Conservation (phyloP, 805 yeast species). For the Torulaspora indica region DNA sequence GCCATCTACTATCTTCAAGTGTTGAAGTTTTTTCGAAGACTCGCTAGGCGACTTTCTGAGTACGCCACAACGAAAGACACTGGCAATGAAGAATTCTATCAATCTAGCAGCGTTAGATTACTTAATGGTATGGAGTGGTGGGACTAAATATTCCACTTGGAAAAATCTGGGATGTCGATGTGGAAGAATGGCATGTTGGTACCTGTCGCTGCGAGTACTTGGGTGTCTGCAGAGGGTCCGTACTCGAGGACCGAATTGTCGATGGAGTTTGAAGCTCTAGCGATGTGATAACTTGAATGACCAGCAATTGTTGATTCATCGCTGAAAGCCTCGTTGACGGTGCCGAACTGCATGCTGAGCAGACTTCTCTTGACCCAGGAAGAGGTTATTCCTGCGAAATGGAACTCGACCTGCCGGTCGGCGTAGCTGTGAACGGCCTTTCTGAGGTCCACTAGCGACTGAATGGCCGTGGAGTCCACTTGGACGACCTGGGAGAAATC, state of each 20-base stretch:
- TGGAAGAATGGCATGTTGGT: conserved; percentile 37
- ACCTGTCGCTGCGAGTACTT: conserved; percentile 29
- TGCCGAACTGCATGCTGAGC: conserved; percentile 72
- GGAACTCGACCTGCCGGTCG: conserved; percentile 81
- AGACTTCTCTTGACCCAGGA: conserved; percentile 85
- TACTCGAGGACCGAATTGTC: conserved; percentile 11
- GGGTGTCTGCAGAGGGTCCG: background rate
- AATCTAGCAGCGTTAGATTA: background rate
- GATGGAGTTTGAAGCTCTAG: conserved; percentile 18
- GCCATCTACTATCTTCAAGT: no score
- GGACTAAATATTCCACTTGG: conserved; percentile 29
- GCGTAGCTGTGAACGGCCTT: conserved; percentile 69
- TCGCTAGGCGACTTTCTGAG: background rate
- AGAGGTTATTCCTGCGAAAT: conserved; percentile 76
- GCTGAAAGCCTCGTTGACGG: conserved; percentile 40
- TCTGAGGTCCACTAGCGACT: conserved; percentile 68
- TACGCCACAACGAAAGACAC: background rate
- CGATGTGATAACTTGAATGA: conserved; percentile 33
- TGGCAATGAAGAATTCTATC: no score
- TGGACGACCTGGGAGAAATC: conserved; percentile 77
- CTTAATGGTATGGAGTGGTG: background rate
- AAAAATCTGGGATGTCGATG: conserved; percentile 36
- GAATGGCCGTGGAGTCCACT: conserved; percentile 75
- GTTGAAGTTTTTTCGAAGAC: background rate
- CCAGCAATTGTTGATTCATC: conserved; percentile 34